Percentiles rank a stretch among this genome's conserved stretches.
phyloP scores from a whole-genome alignment of 2,329 filamentous ascomycete species.

The Talaromyces sp. region DNA sequence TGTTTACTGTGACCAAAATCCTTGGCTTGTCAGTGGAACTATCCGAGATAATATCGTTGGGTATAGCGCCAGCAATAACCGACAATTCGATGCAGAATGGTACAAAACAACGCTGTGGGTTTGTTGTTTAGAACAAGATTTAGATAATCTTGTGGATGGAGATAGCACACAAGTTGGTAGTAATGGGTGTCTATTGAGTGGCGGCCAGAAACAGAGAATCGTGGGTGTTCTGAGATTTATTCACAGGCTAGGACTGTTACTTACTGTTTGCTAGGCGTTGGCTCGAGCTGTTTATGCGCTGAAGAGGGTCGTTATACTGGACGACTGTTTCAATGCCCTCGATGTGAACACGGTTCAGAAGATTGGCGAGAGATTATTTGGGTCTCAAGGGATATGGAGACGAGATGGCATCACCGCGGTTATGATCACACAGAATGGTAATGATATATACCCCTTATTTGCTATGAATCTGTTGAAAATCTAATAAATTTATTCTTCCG shows the following conservation, averaged over 20 bases:
- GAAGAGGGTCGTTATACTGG: not conserved
- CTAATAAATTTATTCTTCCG: not conserved
- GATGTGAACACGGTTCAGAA: not conserved
- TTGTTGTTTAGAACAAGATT: not conserved
- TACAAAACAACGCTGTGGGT: not conserved
- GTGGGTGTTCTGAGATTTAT: not conserved
- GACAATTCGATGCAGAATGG: not conserved
- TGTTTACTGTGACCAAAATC: not conserved
- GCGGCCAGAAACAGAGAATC: not conserved
- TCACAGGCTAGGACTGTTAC: not conserved
- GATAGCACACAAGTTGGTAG: not conserved
- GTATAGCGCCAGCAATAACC: not conserved
- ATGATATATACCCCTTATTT: not conserved
- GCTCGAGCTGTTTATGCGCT: not conserved
- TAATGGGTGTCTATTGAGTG: not conserved
- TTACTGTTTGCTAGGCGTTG: not conserved
- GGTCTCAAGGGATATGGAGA: not conserved
- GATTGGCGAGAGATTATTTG: not conserved
- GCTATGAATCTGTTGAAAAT: not conserved
- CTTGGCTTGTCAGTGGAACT: not conserved
- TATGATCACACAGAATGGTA: not conserved
- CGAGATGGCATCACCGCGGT: not conserved
- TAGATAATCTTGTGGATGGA: not conserved
- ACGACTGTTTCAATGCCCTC: not conserved
- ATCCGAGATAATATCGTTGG: not conserved